Conservation (phyloP, 148 eudicot genomes). For the Rheum nobile region DNA sequence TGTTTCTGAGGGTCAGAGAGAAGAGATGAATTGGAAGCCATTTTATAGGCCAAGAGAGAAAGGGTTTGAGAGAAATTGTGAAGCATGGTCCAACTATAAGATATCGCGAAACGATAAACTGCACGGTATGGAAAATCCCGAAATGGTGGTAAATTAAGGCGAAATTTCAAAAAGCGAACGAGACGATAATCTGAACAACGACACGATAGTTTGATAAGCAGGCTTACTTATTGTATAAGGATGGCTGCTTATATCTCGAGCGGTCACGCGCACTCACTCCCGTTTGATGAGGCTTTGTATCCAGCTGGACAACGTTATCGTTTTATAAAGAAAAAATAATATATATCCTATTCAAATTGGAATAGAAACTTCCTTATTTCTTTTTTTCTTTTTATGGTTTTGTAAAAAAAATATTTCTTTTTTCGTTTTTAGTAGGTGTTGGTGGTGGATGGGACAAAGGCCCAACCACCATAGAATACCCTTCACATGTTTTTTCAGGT, state of each 20-base stretch:
- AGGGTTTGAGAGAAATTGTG: constrained; percentile 14
- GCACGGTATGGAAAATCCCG: background rate
- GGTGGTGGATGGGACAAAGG: constrained; percentile 25
- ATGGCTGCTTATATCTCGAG: background rate
- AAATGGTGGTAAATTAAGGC: background rate
- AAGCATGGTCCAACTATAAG: background rate
- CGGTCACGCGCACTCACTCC: constrained; percentile 1
- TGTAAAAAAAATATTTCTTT: background rate
- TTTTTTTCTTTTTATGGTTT: background rate
- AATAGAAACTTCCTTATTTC: background rate
- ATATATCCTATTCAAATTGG: background rate
- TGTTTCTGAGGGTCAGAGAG: constrained; percentile 23
- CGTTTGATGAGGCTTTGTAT: constrained; percentile 11
- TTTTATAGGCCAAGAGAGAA: constrained; percentile 20
- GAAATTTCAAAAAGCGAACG: background rate
- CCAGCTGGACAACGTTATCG: constrained; percentile 20
- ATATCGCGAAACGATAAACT: background rate
- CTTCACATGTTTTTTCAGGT: constrained; percentile 9
- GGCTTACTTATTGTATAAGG: background rate
- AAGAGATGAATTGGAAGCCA: constrained; percentile 16
- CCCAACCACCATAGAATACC: constrained; percentile 10
- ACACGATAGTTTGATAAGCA: constrained; percentile 14
- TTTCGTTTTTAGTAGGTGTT: background rate
- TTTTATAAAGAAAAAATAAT: background rate
- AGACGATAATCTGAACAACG: background rate